These are phyloP conservation scores for Ophiocordyceps camponoti-saundersi DNA, from an alignment of 2,329 filamentous ascomycete genomes.

Conservation along the genomic window DNA sequence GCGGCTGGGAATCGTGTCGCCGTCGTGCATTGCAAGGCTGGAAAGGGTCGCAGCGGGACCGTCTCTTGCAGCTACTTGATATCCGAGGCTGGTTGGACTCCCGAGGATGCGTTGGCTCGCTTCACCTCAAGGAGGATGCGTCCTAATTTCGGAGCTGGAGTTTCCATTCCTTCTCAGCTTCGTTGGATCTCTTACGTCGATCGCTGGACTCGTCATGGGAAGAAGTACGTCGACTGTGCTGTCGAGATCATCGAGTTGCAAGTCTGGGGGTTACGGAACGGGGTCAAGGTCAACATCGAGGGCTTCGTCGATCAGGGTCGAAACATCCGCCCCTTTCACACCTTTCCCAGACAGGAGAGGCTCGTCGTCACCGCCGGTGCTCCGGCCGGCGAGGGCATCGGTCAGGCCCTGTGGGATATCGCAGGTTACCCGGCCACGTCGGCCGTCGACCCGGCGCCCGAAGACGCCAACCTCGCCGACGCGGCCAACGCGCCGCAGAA, in stretches of 20 bases:
- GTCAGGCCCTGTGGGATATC: conserved; percentile 37
- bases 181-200: conserved; percentile 82
- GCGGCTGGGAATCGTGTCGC: conserved; percentile 43
- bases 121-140: conserved; percentile 78
- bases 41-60: conserved; percentile 84
- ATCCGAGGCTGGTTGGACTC: conserved; percentile 53
- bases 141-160: conserved; percentile 70
- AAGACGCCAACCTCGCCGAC: conserved; percentile 16
- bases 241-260: conserved; percentile 82
- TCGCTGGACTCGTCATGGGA: conserved; percentile 58
- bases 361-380: conserved; percentile 44
- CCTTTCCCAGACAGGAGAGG: conserved; percentile 58
- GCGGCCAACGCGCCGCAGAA: conserved; percentile 9
- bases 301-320: conserved; percentile 82
- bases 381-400: conserved; percentile 29
- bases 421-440: conserved; percentile 18
- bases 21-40: conserved; percentile 93
- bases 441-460: conserved; percentile 17
- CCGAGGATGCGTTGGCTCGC: conserved; percentile 32
- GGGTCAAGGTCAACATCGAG: conserved; percentile 74
- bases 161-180: conserved; percentile 85
- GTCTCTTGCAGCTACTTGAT: conserved; percentile 81
- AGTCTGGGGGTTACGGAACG: conserved; percentile 72
- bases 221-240: conserved; percentile 65
- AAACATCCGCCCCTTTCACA: conserved; percentile 68